Conservation (phyloP, 2,329 filamentous ascomycete species). For the Epichloe uncinata region DNA sequence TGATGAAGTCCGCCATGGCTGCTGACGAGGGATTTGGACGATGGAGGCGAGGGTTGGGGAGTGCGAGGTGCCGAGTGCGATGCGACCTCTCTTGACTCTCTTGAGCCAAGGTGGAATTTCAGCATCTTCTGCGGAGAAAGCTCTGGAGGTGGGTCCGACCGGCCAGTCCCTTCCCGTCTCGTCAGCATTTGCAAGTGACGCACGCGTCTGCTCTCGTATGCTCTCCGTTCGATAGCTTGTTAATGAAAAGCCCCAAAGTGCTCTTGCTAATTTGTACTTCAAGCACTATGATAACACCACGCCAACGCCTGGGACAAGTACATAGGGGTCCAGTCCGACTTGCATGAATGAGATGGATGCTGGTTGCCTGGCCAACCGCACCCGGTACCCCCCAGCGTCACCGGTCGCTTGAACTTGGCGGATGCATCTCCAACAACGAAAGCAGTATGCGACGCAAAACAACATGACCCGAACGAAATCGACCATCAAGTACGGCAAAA, state of each 20-base stretch:
- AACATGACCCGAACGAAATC: slow-evolving; percentile 32
- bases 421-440: not conserved
- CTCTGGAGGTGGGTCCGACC: not conserved
- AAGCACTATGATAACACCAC: too few species aligned
- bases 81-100: slow-evolving; percentile 5
- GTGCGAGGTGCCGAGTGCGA: not conserved
- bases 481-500: slow-evolving; percentile 38
- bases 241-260: too few species aligned
- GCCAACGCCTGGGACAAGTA: too few species aligned
- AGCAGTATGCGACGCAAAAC: slow-evolving; percentile 1
- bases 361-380: slow-evolving; percentile 8
- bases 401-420: not conserved
- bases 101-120: slow-evolving; percentile 9
- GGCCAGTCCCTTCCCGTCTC: too few species aligned
- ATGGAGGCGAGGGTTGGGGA: slow-evolving; percentile 7
- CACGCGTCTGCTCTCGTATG: too few species aligned
- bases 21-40: slow-evolving; percentile 10
- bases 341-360: not conserved
- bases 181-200: too few species aligned
- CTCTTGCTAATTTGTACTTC: too few species aligned
- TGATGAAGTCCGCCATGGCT: slow-evolving; percentile 47
- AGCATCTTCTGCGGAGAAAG: not conserved
- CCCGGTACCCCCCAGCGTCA: not conserved
- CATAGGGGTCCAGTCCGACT: too few species aligned
- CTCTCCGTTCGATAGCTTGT: too few species aligned